Evolutionary conservation across 176 grass and related monocot species (phyloP).

Genomic region (Bonia amplexicaulis): DNA sequence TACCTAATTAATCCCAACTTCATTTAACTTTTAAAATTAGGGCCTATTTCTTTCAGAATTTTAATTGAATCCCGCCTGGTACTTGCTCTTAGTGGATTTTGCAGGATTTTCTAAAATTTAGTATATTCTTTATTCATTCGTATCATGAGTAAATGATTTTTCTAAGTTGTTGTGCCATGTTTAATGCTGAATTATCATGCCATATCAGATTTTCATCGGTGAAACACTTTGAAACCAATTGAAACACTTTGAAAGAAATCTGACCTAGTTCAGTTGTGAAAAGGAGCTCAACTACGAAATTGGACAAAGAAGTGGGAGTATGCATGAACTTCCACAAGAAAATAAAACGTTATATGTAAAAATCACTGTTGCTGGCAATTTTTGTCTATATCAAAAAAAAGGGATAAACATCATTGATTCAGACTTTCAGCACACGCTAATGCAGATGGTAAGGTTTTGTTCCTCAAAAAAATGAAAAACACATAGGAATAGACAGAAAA

Average conservation of each 20-base stretch:
- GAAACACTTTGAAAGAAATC: not conserved
- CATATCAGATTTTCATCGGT: not conserved
- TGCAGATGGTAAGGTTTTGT: too few species aligned
- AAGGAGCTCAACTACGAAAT: not conserved
- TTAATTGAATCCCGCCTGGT: not conserved
- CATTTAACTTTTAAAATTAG: not conserved
- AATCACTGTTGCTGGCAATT: not conserved
- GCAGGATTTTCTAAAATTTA: not conserved
- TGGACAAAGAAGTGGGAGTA: not conserved
- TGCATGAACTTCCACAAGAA: not conserved
- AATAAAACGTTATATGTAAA: not conserved
- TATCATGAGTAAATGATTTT: not conserved
- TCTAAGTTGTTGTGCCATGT: not conserved
- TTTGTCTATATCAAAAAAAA: not conserved
- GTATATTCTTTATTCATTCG: not conserved
- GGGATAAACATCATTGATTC: not conserved
- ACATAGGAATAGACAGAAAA: conserved; percentile 4
- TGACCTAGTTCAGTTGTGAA: not conserved
- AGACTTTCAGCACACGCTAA: not conserved
- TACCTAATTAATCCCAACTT: not conserved
- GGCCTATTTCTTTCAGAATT: not conserved
- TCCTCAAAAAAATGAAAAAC: conserved; percentile 19
- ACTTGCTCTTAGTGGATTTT: not conserved
- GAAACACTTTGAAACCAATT: not conserved
- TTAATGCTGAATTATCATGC: not conserved